These are phyloP conservation scores for Strigomonas galati DNA, from an alignment of 208 protist genomes.

Conservation along the genomic window DNA sequence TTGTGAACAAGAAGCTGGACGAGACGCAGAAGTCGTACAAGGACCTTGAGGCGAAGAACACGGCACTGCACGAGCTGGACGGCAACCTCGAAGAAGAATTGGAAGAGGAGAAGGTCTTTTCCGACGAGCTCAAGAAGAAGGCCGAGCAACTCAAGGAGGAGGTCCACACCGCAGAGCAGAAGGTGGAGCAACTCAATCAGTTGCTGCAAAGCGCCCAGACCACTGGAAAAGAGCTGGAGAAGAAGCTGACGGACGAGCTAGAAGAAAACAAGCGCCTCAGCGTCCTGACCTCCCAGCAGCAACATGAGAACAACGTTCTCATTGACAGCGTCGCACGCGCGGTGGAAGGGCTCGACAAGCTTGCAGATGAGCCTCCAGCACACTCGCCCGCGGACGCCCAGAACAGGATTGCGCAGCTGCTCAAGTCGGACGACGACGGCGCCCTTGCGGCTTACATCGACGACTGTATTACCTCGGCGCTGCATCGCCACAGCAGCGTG, in stretches of 20 bases:
- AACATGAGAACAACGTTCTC: constrained; percentile 33
- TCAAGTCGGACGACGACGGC: constrained; percentile 42
- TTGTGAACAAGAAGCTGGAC: constrained; percentile 1
- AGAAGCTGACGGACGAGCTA: constrained; percentile 9
- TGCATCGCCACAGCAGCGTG: constrained; percentile 26
- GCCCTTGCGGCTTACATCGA: constrained; percentile 28
- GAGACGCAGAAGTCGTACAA: constrained; percentile 10
- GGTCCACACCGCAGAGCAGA: background rate
- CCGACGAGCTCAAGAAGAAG: background rate
- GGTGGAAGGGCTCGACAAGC: constrained; percentile 12
- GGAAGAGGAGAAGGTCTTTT: background rate
- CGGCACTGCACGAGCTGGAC: background rate
- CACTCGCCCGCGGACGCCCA: constrained; percentile 17
- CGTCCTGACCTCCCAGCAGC: constrained; percentile 17
- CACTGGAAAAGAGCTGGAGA: background rate
- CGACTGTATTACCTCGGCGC: constrained; percentile 25
- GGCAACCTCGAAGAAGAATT: constrained; percentile 12
- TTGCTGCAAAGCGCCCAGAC: background rate
- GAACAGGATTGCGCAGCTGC: constrained; percentile 33
- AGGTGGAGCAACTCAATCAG: background rate
- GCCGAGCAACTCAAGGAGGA: constrained; percentile 1
- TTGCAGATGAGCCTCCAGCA: background rate
- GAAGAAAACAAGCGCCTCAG: constrained; percentile 20
- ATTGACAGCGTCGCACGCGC: constrained; percentile 18
- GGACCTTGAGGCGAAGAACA: constrained; percentile 8